Base-by-base conservation (phyloP, 345 rosid species). In the Abelmoschus esculentus region DNA sequence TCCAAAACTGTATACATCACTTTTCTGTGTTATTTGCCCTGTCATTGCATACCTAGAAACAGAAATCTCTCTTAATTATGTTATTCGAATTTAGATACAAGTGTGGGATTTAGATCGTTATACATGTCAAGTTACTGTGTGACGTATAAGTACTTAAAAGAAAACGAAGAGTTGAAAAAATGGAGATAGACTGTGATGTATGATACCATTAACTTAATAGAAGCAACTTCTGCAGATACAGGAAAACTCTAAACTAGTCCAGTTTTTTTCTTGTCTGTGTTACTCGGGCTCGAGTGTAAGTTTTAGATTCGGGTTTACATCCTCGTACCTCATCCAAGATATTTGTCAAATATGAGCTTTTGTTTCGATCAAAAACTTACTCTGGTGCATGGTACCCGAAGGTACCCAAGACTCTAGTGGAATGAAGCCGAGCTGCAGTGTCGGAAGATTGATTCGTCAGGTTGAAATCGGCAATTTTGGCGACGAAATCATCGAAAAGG, bases 361-460 rank as follows among this genome's bases (percentile, higher is more conserved):
- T 13, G 5, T 46, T 46, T 46, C 15, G 6, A 52, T 52, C 56
- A 17, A 26, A 42, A 22, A 70, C 82, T 68, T 84, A 91, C 99
- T 96, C 99, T 7, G 99, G 99, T 66, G 99, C 99, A 78, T 96
- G 99, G 81, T 96, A 96, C 12, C 99, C 99, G 46, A 96, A 96
- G 22, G 99, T 96, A 73, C 99, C 99, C 80, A 92, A 76, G 70
- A 96, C 98, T 73, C 99, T 84, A 42, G 99, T 96, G 0, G 98
- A 92, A 71, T 96, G 99, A 78, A 96, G 84, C 38, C 98, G 87
- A 17, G 97, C 97, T 11, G 96, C 90, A 0, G 95, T 83, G 56
- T 96, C 99, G 3, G 99, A 90, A 9, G 96, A 84, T 44, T 88
- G 96, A 69, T 80, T 96, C 46, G 98, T 84, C 82, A 90, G 73